Base-by-base conservation (phyloP, 345 rosid species). In the Salix caprea region DNA sequence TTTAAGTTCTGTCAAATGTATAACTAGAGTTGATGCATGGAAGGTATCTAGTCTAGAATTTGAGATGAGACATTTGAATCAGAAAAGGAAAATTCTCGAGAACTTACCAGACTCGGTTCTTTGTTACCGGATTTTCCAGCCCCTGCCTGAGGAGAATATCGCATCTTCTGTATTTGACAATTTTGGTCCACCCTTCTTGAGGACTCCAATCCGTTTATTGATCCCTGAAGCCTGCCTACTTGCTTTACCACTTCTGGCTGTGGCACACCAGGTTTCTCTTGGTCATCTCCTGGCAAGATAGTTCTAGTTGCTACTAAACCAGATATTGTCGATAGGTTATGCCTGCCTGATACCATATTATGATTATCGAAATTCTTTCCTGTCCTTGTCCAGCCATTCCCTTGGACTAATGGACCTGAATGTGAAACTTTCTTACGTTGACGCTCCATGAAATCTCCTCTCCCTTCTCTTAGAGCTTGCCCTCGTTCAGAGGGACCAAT, bases 391-490 rank as follows among this genome's bases (percentile, higher is more conserved):
- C 78, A 82, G 74, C 77, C 76, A 18, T 68, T 30, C 18, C 88
- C 87, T 11, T 74, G 86, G 69, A 82, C 84, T 75, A 89, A 70
- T 15, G 96, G 92, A 56, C 92, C 96, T 8, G 96, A 88, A 79
- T 82, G 86, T 8, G 92, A 87, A 60, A 82, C 86, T 76, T 86
- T 83, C 80, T 58, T 77, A 8, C 75, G 77, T 16, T 79, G 82
- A 68, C 82, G 76, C 26, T 82, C 88, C 46, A 19, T 12, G 54
- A 77, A 71, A 65, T 85, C 89, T 85, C 75, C 79, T 67, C 79
- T 87, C 48, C 70, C 77, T 61, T 87, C 89, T 70, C 78, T 89
- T 13, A 69, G 60, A 42, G 61, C 79, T 67, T 82, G 84, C 37
- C 75, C 23, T 56, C 81, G 85, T 75, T 85, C 85, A 24, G 83